phyloP scores from a whole-genome alignment of 192 early-diverging fungal genomes.

The Coemansia sp. region DNA sequence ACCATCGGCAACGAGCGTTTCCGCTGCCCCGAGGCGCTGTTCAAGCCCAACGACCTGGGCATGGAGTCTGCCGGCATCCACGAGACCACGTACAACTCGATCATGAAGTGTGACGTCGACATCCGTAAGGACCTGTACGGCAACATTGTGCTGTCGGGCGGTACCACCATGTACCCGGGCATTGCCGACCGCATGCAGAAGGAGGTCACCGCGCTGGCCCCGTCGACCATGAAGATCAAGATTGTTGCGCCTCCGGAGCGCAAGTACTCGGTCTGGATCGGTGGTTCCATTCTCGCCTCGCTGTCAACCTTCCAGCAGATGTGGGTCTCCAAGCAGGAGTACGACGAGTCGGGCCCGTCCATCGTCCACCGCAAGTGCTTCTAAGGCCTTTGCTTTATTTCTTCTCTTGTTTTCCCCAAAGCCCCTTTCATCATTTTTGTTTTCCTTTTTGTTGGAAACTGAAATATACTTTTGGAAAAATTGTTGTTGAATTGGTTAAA shows the following conservation, averaged over 20 bases:
- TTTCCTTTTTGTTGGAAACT: neutral
- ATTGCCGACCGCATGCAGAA: slow-evolving; percentile 97
- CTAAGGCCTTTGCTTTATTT: slow-evolving; percentile 49
- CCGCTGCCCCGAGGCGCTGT: slow-evolving; percentile 95
- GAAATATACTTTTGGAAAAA: neutral
- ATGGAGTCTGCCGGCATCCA: slow-evolving; percentile 91
- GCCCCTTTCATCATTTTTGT: neutral
- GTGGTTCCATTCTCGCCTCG: slow-evolving; percentile 95
- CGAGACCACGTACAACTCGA: slow-evolving; percentile 95
- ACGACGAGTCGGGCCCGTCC: slow-evolving; percentile 95
- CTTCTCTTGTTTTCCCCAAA: neutral
- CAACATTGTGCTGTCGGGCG: slow-evolving; percentile 95
- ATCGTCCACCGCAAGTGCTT: slow-evolving; percentile 99
- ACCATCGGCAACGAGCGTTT: slow-evolving; percentile 98
- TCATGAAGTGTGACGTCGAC: slow-evolving; percentile 97
- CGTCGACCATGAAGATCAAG: slow-evolving; percentile 96
- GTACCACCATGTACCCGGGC: slow-evolving; percentile 97
- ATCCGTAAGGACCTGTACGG: slow-evolving; percentile 94
- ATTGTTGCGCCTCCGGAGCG: slow-evolving; percentile 98
- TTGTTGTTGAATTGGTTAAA: too few relatives aligned
- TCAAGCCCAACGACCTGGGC: slow-evolving; percentile 93
- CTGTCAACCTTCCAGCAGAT: slow-evolving; percentile 98
- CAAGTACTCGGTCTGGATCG: slow-evolving; percentile 99
- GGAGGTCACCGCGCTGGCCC: slow-evolving; percentile 94
- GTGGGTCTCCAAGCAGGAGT: slow-evolving; percentile 99